A percentile compares a stretch with the other conserved stretches of the same genome.
phyloP scores from a whole-genome alignment of 352 stramenopile species.

The Pythium brachiatum region DNA sequence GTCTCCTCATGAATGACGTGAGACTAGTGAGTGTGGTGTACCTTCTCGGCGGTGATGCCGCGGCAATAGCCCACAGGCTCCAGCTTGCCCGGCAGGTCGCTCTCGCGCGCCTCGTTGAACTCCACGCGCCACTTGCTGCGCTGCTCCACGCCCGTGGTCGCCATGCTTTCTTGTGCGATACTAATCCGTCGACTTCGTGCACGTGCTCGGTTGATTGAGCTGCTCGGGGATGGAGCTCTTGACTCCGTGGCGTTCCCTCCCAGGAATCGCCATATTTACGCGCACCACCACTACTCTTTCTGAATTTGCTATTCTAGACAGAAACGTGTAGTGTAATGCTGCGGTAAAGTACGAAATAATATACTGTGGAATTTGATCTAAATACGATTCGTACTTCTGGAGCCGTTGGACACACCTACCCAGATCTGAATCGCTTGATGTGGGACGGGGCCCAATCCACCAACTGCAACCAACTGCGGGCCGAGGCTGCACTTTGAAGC shows the following conservation, averaged over 20 bases:
- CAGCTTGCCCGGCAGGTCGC: constrained; percentile 52
- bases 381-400: neutral
- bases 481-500: too few relatives aligned
- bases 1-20: neutral
- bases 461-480: constrained; percentile 4
- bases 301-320: neutral
- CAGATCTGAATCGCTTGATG: constrained; percentile 1
- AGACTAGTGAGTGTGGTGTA: constrained; percentile 14
- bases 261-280: neutral
- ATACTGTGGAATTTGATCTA: neutral
- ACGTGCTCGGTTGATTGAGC: neutral
- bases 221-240: constrained; percentile 3
- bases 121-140: constrained; percentile 74
- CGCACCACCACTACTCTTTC: neutral
- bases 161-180: too few relatives aligned
- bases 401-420: constrained; percentile 2
- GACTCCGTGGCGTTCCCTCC: neutral
- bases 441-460: neutral
- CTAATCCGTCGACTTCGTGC: too few relatives aligned
- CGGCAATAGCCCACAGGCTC: constrained; percentile 70
- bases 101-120: constrained; percentile 74
- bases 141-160: constrained; percentile 19
- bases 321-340: too few relatives aligned
- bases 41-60: constrained; percentile 59
- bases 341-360: neutral